These are phyloP conservation scores for Aspergillus calidoustus DNA, from an alignment of 2,329 filamentous ascomycete species.

Conservation along the genomic window DNA sequence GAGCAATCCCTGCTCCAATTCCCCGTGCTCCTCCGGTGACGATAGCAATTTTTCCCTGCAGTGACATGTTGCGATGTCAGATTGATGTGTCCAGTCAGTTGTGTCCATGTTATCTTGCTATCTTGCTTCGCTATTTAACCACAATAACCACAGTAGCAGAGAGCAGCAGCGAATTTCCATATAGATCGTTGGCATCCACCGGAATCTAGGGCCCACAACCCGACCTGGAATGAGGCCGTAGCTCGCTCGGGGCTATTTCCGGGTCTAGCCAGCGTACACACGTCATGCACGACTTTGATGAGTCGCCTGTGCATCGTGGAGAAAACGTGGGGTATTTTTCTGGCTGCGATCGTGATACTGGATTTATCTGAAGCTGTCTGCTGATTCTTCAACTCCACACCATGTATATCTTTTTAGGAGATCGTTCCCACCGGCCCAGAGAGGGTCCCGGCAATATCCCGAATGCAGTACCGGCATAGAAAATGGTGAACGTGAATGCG, in stretches of 20 bases:
- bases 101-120: not conserved
- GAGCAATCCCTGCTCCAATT: constrained; percentile 25
- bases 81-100: not conserved
- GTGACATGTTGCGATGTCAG: constrained; percentile 18
- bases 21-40: constrained; percentile 26
- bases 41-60: constrained; percentile 25
- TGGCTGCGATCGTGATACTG: not conserved
- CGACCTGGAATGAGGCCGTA: not conserved
- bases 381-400: not conserved
- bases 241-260: constrained; percentile 10
- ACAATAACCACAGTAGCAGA: not conserved
- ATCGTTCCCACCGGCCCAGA: not conserved
- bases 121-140: not conserved
- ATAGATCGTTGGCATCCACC: not conserved
- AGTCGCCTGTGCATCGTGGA: not conserved
- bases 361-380: not conserved
- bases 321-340: constrained; percentile 5
- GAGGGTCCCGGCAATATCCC: not conserved
- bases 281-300: not conserved
- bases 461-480: not conserved
- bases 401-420: not conserved
- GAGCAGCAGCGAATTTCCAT: too few species aligned
- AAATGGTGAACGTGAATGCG: not conserved
- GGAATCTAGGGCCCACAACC: not conserved
- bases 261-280: not conserved